These are phyloP conservation scores for Chondrus crispus DNA, from an alignment of 23 red algal species.

Conservation along the genomic window DNA sequence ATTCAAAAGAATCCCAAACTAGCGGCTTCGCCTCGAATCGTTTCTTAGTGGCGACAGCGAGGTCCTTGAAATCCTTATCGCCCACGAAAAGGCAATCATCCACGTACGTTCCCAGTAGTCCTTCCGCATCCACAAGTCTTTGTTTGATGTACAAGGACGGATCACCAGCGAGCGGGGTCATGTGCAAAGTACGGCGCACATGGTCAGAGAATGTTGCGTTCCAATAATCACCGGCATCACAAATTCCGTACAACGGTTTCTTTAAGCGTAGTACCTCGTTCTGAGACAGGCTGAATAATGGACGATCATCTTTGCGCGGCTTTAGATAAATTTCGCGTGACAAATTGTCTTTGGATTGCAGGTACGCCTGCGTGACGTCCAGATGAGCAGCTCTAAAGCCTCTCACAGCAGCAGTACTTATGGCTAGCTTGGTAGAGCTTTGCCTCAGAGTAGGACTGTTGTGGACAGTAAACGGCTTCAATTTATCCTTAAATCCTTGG, in stretches of 20 bases:
- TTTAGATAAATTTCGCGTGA: background rate
- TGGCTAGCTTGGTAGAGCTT: background rate
- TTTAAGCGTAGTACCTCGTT: background rate
- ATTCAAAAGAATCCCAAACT: background rate
- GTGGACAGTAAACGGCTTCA: slow-evolving; percentile 6
- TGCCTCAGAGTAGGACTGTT: background rate
- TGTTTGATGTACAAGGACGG: background rate
- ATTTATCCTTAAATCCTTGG: slow-evolving; percentile 9
- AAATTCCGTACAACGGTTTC: slow-evolving; percentile 17
- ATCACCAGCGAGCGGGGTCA: background rate
- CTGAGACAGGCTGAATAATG: background rate
- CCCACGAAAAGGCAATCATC: background rate
- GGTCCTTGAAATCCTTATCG: background rate
- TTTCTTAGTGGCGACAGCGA: background rate
- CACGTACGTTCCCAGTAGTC: background rate
- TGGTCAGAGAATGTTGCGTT: background rate
- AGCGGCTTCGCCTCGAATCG: background rate
- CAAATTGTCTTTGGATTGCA: background rate
- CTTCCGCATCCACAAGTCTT: background rate
- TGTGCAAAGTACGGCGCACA: background rate
- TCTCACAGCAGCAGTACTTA: background rate
- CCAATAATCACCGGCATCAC: background rate
- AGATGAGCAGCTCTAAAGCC: background rate
- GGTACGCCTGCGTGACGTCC: slow-evolving; percentile 21
- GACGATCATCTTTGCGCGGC: background rate